Evolutionary conservation across 2,329 filamentous ascomycete genomes (phyloP).

Genomic region (Sporothrix dimorphospora): DNA sequence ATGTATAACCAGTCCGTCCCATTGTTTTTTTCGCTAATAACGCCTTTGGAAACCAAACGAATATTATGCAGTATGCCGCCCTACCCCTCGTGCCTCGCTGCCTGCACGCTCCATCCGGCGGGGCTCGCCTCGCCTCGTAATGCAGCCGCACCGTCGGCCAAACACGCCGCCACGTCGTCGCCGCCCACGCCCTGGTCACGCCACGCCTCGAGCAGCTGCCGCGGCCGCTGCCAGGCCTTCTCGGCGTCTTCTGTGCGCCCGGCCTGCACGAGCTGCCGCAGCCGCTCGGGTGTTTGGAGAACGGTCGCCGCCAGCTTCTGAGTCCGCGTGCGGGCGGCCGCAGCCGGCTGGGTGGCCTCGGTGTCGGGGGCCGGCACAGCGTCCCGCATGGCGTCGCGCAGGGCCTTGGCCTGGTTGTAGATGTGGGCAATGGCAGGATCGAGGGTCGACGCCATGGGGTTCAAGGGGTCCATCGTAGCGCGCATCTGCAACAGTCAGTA

Average conservation of each 20-base stretch:
- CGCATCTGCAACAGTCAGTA: constrained; percentile 61
- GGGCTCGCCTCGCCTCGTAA: constrained; percentile 38
- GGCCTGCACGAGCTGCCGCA: constrained; percentile 61
- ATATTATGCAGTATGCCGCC: neutral
- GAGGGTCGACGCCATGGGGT: constrained; percentile 72
- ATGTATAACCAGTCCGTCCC: neutral
- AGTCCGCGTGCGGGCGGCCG: constrained; percentile 43
- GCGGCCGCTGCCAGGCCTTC: constrained; percentile 58
- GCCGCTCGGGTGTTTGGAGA: constrained; percentile 61
- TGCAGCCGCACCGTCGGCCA: constrained; percentile 59
- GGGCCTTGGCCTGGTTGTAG: constrained; percentile 62
- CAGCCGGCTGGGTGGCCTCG: constrained; percentile 42
- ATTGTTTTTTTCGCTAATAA: constrained; percentile 7
- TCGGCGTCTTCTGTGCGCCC: constrained; percentile 65
- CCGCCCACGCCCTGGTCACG: constrained; percentile 59
- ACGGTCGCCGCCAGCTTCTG: constrained; percentile 65
- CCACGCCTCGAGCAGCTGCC: constrained; percentile 57
- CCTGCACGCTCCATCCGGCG: neutral
- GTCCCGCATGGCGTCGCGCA: constrained; percentile 55
- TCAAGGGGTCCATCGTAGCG: constrained; percentile 77
- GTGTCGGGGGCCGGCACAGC: constrained; percentile 53
- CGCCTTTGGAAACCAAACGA: neutral
- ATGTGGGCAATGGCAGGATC: constrained; percentile 76
- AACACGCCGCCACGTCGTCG: constrained; percentile 55
- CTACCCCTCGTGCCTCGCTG: neutral